Evolutionary conservation across 139 green algal species (phyloP).

Genomic region (Zygnema circumcarinatum): DNA sequence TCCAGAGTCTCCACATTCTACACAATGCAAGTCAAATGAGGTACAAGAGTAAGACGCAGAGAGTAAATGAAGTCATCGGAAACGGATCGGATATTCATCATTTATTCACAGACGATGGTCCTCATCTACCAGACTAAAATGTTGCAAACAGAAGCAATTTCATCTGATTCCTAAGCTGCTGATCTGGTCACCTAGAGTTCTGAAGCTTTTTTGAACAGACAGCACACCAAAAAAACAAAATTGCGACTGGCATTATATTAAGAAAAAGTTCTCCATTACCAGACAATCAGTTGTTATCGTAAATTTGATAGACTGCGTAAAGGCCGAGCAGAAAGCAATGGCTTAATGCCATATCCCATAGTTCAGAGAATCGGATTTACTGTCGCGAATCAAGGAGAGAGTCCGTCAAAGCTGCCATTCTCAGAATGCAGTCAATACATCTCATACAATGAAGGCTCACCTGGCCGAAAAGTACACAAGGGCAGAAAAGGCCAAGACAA

Average conservation of each 20-base stretch:
- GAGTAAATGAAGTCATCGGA: background rate
- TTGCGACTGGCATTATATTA: no score
- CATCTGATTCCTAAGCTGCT: background rate
- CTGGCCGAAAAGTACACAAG: slow-evolving; percentile 41
- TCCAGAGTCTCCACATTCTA: slow-evolving; percentile 43
- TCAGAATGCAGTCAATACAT: background rate
- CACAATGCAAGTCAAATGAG: no score
- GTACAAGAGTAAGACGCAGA: background rate
- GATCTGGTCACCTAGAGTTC: background rate
- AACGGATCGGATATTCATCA: background rate
- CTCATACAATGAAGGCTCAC: background rate
- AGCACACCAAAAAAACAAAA: no score
- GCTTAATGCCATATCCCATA: background rate
- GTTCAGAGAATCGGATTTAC: background rate
- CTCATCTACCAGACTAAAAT: background rate
- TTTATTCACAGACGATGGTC: background rate
- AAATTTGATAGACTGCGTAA: no score
- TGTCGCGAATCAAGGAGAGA: background rate
- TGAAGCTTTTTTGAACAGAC: background rate
- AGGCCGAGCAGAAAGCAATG: background rate
- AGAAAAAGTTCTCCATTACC: no score
- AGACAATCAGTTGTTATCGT: no score
- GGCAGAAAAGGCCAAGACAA: slow-evolving; percentile 33
- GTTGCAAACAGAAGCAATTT: background rate
- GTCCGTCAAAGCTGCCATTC: background rate